phyloP scores from a whole-genome alignment of 768 basidiomycete genomes.

The Tylopilus intermedius region DNA sequence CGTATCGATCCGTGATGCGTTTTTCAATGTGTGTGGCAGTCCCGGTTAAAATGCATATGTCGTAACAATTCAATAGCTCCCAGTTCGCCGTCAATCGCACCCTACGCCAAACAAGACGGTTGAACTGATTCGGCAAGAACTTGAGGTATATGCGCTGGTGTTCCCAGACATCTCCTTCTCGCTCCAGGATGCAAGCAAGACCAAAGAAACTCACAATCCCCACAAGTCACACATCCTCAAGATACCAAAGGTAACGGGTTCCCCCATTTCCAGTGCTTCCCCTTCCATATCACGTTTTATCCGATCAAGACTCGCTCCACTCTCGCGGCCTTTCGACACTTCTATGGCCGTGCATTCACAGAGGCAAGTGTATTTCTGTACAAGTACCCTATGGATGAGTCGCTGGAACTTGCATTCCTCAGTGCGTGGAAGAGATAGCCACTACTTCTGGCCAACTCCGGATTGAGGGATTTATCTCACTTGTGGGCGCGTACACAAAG shows the following conservation, averaged over 20 bases:
- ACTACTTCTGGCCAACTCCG: constrained; percentile 44
- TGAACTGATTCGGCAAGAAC: constrained; percentile 62
- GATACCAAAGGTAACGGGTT: constrained; percentile 57
- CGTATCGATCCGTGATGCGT: constrained; percentile 82
- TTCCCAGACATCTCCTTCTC: constrained; percentile 69
- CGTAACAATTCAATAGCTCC: constrained; percentile 47
- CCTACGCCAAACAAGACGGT: constrained; percentile 53
- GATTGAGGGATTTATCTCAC: constrained; percentile 80
- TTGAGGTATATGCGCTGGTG: constrained; percentile 70
- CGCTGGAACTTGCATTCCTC: constrained; percentile 15
- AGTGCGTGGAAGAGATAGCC: constrained; percentile 70
- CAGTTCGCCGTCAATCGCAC: constrained; percentile 74
- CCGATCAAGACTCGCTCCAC: constrained; percentile 56
- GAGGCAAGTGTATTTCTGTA: constrained; percentile 45
- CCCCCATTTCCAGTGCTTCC: constrained; percentile 10
- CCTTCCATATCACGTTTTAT: constrained; percentile 16
- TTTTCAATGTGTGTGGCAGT: constrained; percentile 65
- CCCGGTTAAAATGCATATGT: not conserved
- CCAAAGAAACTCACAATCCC: constrained; percentile 29
- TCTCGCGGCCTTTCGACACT: constrained; percentile 61
- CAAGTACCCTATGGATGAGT: constrained; percentile 2
- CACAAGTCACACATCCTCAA: constrained; percentile 47
- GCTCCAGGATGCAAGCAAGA: constrained; percentile 50
- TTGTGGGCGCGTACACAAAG: constrained; percentile 70
- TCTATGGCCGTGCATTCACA: constrained; percentile 68